Conservation (phyloP, 2,329 filamentous ascomycete genomes). For the Apiospora marii region DNA sequence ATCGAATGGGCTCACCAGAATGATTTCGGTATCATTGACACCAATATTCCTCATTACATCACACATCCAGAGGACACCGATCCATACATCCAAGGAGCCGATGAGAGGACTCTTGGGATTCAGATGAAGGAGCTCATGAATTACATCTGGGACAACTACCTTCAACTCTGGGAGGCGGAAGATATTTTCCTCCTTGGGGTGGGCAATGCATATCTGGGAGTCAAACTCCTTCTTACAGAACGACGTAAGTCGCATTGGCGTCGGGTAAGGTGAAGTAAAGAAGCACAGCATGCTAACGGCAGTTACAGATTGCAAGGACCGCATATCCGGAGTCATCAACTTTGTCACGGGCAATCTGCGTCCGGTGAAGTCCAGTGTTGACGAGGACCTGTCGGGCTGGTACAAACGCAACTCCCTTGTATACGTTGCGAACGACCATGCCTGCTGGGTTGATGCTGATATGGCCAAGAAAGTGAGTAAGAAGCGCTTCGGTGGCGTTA, state of each 20-base stretch:
- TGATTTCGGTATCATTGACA: conserved; percentile 85
- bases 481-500: conserved; percentile 66
- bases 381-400: conserved; percentile 78
- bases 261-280: background rate
- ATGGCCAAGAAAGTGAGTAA: conserved; percentile 66
- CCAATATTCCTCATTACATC: conserved; percentile 85
- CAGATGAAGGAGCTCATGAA: conserved; percentile 77
- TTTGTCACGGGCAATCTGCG: conserved; percentile 83
- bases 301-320: conserved; percentile 66
- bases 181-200: conserved; percentile 88
- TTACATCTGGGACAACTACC: conserved; percentile 97
- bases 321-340: conserved; percentile 76
- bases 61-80: conserved; percentile 67
- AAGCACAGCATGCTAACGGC: background rate
- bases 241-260: conserved; percentile 61
- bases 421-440: conserved; percentile 78
- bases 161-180: conserved; percentile 77
- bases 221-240: conserved; percentile 81
- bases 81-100: conserved; percentile 52
- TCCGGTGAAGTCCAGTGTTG: conserved; percentile 80
- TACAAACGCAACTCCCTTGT: conserved; percentile 84
- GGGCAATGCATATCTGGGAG: conserved; percentile 85
- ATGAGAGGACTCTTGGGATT: conserved; percentile 59
- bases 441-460: conserved; percentile 74
- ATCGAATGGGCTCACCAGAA: conserved; percentile 83